A percentile compares a stretch with the other conserved stretches of the same genome.
phyloP scores from a whole-genome alignment of 2,329 filamentous ascomycete species.

The Bisporella sp. region DNA sequence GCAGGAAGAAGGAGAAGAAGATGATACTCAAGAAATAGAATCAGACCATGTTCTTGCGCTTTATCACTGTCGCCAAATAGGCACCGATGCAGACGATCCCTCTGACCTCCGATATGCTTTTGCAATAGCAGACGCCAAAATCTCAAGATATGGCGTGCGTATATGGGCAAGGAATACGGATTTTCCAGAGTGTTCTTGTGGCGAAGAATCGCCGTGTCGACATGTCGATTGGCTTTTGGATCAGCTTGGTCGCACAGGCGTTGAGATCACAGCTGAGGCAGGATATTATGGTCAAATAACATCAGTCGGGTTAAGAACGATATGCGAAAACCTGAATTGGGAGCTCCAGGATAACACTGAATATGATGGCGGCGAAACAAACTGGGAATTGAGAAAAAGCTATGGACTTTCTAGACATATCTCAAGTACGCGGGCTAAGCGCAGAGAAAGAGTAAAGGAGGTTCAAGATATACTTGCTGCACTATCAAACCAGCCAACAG shows the following conservation, averaged over 20 bases:
- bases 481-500: conserved; percentile 13
- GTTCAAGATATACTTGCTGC: conserved; percentile 25
- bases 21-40: conserved; percentile 6
- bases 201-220: conserved; percentile 12
- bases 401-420: conserved; percentile 1
- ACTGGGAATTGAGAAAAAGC: conserved; percentile 21
- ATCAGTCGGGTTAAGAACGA: conserved; percentile 15
- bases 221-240: conserved; percentile 21
- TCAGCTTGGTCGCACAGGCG: conserved; percentile 10
- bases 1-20: conserved; percentile 6
- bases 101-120: conserved; percentile 19
- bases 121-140: conserved; percentile 21
- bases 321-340: conserved; percentile 22
- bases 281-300: conserved; percentile 18
- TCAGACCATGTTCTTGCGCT: conserved; percentile 14
- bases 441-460: conserved; percentile 11
- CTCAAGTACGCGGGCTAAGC: conserved; percentile 11
- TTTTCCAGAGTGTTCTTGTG: conserved; percentile 16
- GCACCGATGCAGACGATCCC: not conserved
- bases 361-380: conserved; percentile 10
- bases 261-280: not conserved
- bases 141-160: conserved; percentile 18
- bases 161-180: conserved; percentile 13
- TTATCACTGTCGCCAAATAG: conserved; percentile 20
- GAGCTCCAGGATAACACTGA: conserved; percentile 17